Evolutionary conservation across 169 alveolate species (phyloP).

Genomic region (Plasmodium chabaudi): DNA sequence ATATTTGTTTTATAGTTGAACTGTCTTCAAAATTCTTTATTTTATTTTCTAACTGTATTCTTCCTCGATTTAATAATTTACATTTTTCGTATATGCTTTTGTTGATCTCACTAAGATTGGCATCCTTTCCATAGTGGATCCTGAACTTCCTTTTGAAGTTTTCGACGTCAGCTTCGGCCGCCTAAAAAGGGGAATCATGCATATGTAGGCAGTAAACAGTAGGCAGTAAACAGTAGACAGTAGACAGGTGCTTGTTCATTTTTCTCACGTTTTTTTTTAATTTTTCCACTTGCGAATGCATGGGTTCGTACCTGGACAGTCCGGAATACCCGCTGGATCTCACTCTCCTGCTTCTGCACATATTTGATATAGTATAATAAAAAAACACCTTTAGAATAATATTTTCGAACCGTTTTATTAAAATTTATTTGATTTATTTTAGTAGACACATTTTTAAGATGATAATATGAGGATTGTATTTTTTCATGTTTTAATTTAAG

Average conservation of each 20-base stretch:
- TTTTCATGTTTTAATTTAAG: slow-evolving; percentile 19
- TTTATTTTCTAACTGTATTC: slow-evolving; percentile 30
- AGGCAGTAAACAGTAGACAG: no score
- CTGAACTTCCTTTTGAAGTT: slow-evolving; percentile 37
- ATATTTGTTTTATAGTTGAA: slow-evolving; percentile 3
- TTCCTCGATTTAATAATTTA: neutral
- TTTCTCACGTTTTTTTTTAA: neutral
- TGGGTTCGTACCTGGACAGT: slow-evolving; percentile 9
- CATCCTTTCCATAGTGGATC: slow-evolving; percentile 20
- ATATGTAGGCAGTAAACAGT: no score
- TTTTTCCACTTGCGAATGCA: neutral
- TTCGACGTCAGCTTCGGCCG: slow-evolving; percentile 19
- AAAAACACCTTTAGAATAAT: slow-evolving; percentile 24
- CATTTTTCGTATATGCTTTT: slow-evolving; percentile 5
- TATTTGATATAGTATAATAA: slow-evolving; percentile 22
- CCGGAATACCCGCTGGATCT: neutral
- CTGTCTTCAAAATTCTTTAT: slow-evolving; percentile 21
- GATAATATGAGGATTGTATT: slow-evolving; percentile 17
- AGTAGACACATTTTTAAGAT: slow-evolving; percentile 2
- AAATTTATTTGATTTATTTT: slow-evolving; percentile 7
- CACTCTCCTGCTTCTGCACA: slow-evolving; percentile 15
- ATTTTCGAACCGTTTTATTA: slow-evolving; percentile 25
- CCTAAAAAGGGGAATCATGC: neutral
- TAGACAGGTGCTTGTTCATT: no score
- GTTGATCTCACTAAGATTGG: slow-evolving; percentile 15